Evolutionary conservation across 2,329 filamentous ascomycete genomes (phyloP).

Genomic region (Beauveria australis): DNA sequence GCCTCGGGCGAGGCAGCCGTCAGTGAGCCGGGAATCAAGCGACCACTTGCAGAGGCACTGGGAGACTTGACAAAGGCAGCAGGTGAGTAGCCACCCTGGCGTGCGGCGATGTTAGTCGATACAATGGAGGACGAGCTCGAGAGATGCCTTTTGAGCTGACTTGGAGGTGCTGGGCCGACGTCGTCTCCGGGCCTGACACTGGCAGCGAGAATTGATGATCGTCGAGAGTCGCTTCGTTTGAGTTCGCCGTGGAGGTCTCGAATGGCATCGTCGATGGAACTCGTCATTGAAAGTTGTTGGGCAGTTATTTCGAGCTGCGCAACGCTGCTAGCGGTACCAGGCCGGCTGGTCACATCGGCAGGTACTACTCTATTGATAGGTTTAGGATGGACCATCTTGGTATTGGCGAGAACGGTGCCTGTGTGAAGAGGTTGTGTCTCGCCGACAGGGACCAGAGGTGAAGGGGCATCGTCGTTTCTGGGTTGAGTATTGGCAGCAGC

Average conservation of each 20-base stretch:
- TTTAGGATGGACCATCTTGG: slow-evolving; percentile 30
- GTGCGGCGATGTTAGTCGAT: slow-evolving; percentile 57
- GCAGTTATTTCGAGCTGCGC: slow-evolving; percentile 68
- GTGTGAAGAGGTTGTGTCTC: slow-evolving; percentile 22
- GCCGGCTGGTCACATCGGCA: slow-evolving; percentile 50
- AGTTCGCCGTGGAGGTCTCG: slow-evolving; percentile 63
- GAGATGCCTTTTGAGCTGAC: slow-evolving; percentile 32
- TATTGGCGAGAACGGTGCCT: slow-evolving; percentile 37
- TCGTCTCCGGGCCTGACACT: slow-evolving; percentile 26
- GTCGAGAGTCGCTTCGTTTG: slow-evolving; percentile 60
- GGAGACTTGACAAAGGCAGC: slow-evolving; percentile 61
- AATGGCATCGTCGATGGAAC: slow-evolving; percentile 71
- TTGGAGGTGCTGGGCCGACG: slow-evolving; percentile 16
- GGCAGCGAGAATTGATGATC: slow-evolving; percentile 52
- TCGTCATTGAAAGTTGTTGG: slow-evolving; percentile 64
- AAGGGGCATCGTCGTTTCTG: not conserved
- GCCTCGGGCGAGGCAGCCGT: slow-evolving; percentile 33
- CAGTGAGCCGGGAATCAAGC: slow-evolving; percentile 46
- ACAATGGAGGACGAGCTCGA: slow-evolving; percentile 55
- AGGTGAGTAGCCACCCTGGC: slow-evolving; percentile 63
- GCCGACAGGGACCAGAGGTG: slow-evolving; percentile 3
- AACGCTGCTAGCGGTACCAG: slow-evolving; percentile 60
- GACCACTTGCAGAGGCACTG: slow-evolving; percentile 50
- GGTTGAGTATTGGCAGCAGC: not conserved
- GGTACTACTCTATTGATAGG: slow-evolving; percentile 39